These are phyloP conservation scores for Botrytis byssoidea DNA, from an alignment of 2,329 filamentous ascomycete species.

Conservation along the genomic window DNA sequence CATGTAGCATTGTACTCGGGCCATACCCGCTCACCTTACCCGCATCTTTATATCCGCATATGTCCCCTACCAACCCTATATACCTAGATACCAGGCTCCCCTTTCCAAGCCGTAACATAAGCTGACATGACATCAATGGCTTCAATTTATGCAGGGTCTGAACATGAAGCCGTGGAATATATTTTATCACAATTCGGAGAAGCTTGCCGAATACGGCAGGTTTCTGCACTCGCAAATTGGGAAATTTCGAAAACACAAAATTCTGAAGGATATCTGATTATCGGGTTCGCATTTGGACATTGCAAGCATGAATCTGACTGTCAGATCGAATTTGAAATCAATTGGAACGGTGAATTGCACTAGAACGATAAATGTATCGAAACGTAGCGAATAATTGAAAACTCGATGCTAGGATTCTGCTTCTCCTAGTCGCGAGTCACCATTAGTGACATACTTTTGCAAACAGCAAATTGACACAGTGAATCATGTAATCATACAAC, in stretches of 20 bases:
- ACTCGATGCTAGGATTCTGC: neutral
- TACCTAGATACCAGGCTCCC: neutral
- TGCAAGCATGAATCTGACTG: neutral
- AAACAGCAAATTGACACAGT: neutral
- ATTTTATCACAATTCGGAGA: neutral
- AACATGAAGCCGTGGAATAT: neutral
- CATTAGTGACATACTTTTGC: neutral
- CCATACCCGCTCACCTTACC: constrained; percentile 2
- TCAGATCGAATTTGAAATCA: neutral
- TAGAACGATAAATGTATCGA: neutral
- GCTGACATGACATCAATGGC: neutral
- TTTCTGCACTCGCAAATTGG: neutral
- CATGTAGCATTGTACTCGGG: constrained; percentile 7
- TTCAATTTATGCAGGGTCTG: neutral
- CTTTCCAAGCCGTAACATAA: neutral
- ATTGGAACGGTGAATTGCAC: neutral
- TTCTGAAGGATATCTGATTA: neutral
- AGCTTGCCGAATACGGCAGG: neutral
- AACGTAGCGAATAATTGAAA: neutral
- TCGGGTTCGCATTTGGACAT: neutral
- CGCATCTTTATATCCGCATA: neutral
- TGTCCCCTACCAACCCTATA: neutral
- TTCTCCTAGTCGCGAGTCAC: neutral
- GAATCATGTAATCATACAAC: neutral
- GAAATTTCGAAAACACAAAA: neutral